These are phyloP conservation scores for Botrytis cinerea DNA, from an alignment of 2,329 filamentous ascomycete genomes.

Conservation along the genomic window DNA sequence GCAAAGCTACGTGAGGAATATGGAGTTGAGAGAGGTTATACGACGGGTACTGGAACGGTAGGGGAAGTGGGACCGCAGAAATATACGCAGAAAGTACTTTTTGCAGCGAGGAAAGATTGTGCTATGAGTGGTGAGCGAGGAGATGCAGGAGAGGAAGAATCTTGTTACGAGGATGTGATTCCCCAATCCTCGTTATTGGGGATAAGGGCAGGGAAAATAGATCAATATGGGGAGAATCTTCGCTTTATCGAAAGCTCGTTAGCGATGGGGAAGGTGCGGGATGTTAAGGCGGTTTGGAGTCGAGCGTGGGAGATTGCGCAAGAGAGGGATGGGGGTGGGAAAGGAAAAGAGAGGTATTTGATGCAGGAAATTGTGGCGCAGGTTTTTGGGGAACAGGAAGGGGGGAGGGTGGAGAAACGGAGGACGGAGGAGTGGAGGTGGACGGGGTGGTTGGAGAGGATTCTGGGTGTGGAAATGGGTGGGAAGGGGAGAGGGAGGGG, in stretches of 20 bases:
- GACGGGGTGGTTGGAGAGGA: neutral
- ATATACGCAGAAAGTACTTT: slow-evolving; percentile 56
- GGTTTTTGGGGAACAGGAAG: slow-evolving; percentile 56
- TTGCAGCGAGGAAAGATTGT: slow-evolving; percentile 57
- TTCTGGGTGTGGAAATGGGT: neutral
- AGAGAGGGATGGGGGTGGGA: neutral
- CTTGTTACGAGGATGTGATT: slow-evolving; percentile 51
- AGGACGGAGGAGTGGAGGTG: neutral
- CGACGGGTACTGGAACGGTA: neutral
- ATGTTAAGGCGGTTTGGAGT: slow-evolving; percentile 50
- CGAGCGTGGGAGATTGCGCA: slow-evolving; percentile 33
- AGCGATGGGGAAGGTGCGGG: slow-evolving; percentile 53
- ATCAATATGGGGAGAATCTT: slow-evolving; percentile 45
- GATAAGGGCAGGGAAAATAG: slow-evolving; percentile 50
- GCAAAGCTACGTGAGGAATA: slow-evolving; percentile 43
- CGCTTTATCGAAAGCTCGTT: slow-evolving; percentile 52
- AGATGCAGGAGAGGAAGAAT: slow-evolving; percentile 44
- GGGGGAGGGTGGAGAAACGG: slow-evolving; percentile 43
- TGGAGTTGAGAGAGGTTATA: slow-evolving; percentile 23
- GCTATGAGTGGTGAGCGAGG: slow-evolving; percentile 18
- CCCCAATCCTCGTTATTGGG: slow-evolving; percentile 53
- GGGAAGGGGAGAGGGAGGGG: neutral
- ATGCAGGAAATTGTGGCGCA: slow-evolving; percentile 45
- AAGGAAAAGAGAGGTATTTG: neutral
- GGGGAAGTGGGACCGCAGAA: slow-evolving; percentile 38